Evolutionary conservation across 106 monocot genomes (phyloP).

Genomic region (Platanthera zijinensis): DNA sequence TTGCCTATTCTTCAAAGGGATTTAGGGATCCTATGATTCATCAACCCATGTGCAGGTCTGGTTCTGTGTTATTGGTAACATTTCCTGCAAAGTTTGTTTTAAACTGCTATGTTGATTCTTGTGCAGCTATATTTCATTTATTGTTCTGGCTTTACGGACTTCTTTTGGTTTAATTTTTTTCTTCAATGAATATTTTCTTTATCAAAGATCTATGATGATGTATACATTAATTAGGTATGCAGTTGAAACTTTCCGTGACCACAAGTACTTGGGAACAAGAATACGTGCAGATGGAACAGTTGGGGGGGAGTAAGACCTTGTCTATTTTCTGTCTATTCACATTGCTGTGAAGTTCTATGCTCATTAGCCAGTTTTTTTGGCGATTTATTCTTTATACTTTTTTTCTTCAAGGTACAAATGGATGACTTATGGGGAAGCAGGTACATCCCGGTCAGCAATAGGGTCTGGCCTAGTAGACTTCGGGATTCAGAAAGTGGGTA

Average conservation of each 20-base stretch:
- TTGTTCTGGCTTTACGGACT: neutral
- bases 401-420: slow-evolving; percentile 72
- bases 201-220: neutral
- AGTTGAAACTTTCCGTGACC: slow-evolving; percentile 60
- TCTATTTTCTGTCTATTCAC: neutral
- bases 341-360: neutral
- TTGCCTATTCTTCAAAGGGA: too few species aligned
- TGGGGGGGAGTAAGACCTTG: slow-evolving; percentile 84
- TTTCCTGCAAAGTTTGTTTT: neutral
- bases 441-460: slow-evolving; percentile 67
- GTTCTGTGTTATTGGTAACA: neutral
- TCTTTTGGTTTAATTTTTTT: neutral
- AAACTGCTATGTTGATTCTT: neutral
- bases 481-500: slow-evolving; percentile 73
- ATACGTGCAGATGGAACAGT: slow-evolving; percentile 73
- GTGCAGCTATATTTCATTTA: neutral
- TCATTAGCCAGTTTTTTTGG: neutral
- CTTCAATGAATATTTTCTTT: neutral
- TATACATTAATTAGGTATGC: slow-evolving; percentile 44
- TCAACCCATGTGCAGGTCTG: neutral
- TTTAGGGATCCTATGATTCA: too few species aligned
- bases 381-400: neutral
- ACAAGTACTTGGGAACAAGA: slow-evolving; percentile 89
- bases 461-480: slow-evolving; percentile 78
- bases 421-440: slow-evolving; percentile 94